Evolutionary conservation across 2,329 filamentous ascomycete species (phyloP), one percentile per base, ranked within the genome.

Genomic region (Cladosporium sp.): DNA sequence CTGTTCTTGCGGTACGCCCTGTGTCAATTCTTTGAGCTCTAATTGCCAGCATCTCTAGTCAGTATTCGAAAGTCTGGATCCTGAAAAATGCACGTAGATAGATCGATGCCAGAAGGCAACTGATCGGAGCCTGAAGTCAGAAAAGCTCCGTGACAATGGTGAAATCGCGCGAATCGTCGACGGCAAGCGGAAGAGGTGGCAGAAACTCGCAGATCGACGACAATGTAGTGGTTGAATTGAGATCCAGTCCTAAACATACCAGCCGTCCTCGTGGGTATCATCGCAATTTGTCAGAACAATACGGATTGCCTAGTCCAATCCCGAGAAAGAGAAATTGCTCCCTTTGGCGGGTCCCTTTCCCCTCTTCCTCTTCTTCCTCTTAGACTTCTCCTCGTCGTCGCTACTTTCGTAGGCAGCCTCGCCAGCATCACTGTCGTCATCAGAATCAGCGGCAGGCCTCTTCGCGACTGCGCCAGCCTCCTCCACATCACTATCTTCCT

Each of bases 371-470:
- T 54, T 71, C 70, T 64, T 77, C 66, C 57, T 73, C 63, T 56
- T 67, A 59, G 69, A 71, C 49, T 66, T 62, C 41, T 57, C 60
- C n/a, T 59, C 62, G 25, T 74, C 74, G 1, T 74, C 72, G n/a
- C 73, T 72, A 40, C 71, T 74, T 20, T 70, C 69, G 8, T 57
- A 57, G n/a, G 66, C 63, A 12, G 64, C 57, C 4, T 63, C 60
- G 4, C 56, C 62, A 1, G 59, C 60, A 7, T 69, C 67, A 6
- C 59, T 62, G 29, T 67, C 62, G 18, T 59, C 69, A 32, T 71
- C 74, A 0, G 78, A 78, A 1, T 74, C 76, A 3, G 72, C 73
- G 18, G 78, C 76, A 25, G 54, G 72, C 64, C 59, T 65, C 61
- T 70, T 72, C 52, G 64, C 63, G 30, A 56, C 60, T 3, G 57